These are phyloP conservation scores for Gymnopilus junonius DNA, from an alignment of 768 basidiomycete species.

Conservation along the genomic window DNA sequence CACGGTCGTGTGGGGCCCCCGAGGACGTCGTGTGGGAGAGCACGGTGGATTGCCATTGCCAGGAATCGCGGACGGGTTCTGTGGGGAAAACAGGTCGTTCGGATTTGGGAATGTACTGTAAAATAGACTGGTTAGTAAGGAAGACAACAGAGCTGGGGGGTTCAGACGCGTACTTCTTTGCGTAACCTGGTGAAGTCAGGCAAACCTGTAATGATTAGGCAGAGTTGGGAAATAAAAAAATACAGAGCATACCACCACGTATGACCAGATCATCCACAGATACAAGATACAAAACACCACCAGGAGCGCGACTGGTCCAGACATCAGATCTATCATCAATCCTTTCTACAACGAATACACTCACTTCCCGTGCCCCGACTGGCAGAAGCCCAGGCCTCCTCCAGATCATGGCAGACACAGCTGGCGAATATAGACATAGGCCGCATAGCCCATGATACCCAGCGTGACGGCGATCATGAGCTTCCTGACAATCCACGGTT, in stretches of 20 bases:
- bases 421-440: slow-evolving; percentile 79
- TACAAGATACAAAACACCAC: slow-evolving; percentile 65
- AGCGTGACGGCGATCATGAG: slow-evolving; percentile 61
- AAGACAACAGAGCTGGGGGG: not conserved
- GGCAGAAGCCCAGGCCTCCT: slow-evolving; percentile 46
- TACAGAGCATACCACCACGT: slow-evolving; percentile 64
- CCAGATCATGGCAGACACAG: slow-evolving; percentile 76
- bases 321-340: slow-evolving; percentile 6
- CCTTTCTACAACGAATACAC: slow-evolving; percentile 34
- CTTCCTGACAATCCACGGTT: slow-evolving; percentile 80
- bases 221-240: not conserved
- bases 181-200: slow-evolving; percentile 70
- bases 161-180: slow-evolving; percentile 62
- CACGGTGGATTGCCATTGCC: slow-evolving; percentile 19
- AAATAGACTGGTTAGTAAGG: not conserved
- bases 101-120: slow-evolving; percentile 19
- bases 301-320: slow-evolving; percentile 62
- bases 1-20: slow-evolving; percentile 4
- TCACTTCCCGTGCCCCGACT: slow-evolving; percentile 65
- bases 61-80: slow-evolving; percentile 18
- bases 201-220: slow-evolving; percentile 49
- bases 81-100: slow-evolving; percentile 23
- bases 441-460: slow-evolving; percentile 66
- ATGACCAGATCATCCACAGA: slow-evolving; percentile 80
- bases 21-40: slow-evolving; percentile 6